Percentiles rank a stretch among this genome's conserved stretches.
Evolutionary conservation across 192 early-diverging fungal species (phyloP).

Genomic region (Coemansia sp.): DNA sequence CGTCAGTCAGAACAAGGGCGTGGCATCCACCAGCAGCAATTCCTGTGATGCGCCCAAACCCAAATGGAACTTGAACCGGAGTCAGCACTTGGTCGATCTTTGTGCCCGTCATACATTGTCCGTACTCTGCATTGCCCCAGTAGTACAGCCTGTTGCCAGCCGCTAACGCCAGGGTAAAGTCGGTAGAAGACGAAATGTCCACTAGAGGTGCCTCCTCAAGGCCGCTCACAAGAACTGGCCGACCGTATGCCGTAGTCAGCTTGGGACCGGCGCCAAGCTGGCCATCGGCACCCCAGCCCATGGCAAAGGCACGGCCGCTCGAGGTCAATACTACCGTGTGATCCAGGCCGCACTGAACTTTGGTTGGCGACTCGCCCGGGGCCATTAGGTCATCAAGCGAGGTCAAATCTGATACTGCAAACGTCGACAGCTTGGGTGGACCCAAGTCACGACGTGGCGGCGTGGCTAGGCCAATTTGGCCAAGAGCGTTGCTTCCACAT

Average conservation of each 20-base stretch:
- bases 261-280: conserved; percentile 62
- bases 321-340: conserved; percentile 64
- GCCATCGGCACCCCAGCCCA: conserved; percentile 79
- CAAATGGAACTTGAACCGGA: conserved; percentile 55
- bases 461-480: conserved; percentile 60
- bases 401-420: conserved; percentile 15
- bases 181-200: conserved; percentile 62
- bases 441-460: conserved; percentile 24
- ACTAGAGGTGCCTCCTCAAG: conserved; percentile 43
- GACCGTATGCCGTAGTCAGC: conserved; percentile 35
- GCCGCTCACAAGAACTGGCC: conserved; percentile 52
- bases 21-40: conserved; percentile 71
- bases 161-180: conserved; percentile 62
- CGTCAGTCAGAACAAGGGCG: conserved; percentile 53
- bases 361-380: conserved; percentile 37
- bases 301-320: conserved; percentile 56
- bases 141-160: conserved; percentile 58
- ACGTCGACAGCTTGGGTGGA: not conserved
- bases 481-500: conserved; percentile 68
- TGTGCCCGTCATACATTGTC: conserved; percentile 61
- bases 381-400: conserved; percentile 19
- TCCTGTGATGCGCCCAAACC: conserved; percentile 33
- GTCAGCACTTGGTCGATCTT: conserved; percentile 55
- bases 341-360: conserved; percentile 68
- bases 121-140: conserved; percentile 79